These are phyloP conservation scores for Chrysopogon serrulatus DNA, from an alignment of 176 grass and related monocot genomes.

Conservation along the genomic window DNA sequence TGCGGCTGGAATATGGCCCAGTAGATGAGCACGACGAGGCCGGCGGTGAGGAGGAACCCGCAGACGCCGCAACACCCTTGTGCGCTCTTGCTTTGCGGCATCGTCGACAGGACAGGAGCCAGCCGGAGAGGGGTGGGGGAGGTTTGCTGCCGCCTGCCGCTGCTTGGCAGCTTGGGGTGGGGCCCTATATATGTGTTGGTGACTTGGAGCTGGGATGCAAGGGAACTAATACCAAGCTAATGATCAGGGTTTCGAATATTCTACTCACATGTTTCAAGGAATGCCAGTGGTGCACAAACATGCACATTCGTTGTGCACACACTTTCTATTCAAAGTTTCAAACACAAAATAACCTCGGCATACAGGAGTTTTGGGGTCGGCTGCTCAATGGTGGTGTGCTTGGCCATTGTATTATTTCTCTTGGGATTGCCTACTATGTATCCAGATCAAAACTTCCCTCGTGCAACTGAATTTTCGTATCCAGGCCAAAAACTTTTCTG, in stretches of 20 bases:
- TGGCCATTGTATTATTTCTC: too few relatives aligned
- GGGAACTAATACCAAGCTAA: background rate
- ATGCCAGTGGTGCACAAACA: background rate
- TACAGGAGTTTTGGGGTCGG: too few relatives aligned
- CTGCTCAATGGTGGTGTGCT: too few relatives aligned
- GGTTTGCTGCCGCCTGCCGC: background rate
- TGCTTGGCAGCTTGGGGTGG: background rate
- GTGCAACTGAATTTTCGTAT: too few relatives aligned
- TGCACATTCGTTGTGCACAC: background rate
- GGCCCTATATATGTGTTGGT: background rate
- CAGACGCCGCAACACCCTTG: background rate
- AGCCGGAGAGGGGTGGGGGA: background rate
- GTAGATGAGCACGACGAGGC: slow-evolving; percentile 35
- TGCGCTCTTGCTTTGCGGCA: background rate
- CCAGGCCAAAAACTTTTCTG: too few relatives aligned
- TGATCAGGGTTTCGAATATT: background rate
- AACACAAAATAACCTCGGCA: too few relatives aligned
- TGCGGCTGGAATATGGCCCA: slow-evolving; percentile 48
- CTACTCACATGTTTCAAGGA: background rate
- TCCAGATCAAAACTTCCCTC: too few relatives aligned
- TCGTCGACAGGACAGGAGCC: background rate
- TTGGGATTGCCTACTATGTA: too few relatives aligned
- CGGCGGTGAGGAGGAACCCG: background rate
- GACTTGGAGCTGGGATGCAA: background rate
- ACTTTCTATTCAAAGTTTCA: too few relatives aligned